Percentiles rank a stretch among this genome's conserved stretches.
phyloP scores from a whole-genome alignment of 2,329 filamentous ascomycete genomes.

The Westerdykella aurantiaca region DNA sequence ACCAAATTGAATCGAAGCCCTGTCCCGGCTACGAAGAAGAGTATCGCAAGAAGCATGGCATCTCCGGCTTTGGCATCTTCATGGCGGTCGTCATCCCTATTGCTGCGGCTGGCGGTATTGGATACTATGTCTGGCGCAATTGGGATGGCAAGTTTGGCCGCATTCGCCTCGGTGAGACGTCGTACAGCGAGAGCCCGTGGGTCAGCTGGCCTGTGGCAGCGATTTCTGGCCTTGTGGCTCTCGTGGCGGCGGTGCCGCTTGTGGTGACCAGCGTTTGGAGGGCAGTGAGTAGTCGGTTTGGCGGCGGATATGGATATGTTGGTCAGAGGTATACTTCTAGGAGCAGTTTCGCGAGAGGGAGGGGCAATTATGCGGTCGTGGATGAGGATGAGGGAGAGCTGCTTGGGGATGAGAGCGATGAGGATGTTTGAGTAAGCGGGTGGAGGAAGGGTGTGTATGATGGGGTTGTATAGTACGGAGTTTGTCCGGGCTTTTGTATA shows the following conservation, averaged over 20 bases:
- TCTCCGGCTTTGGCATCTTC: slow-evolving; percentile 71
- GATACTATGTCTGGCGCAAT: slow-evolving; percentile 79
- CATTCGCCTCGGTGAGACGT: slow-evolving; percentile 70
- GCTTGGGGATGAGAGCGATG: slow-evolving; percentile 86
- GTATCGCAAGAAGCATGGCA: slow-evolving; percentile 65
- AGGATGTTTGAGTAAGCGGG: slow-evolving; percentile 57
- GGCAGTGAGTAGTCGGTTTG: slow-evolving; percentile 47
- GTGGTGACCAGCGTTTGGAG: slow-evolving; percentile 69
- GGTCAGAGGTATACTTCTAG: slow-evolving; percentile 76
- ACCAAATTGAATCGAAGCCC: slow-evolving; percentile 57
- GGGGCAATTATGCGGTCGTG: slow-evolving; percentile 81
- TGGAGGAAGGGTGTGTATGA: background rate
- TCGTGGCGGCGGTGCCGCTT: slow-evolving; percentile 55
- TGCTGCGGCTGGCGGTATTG: slow-evolving; percentile 61
- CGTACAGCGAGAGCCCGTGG: slow-evolving; percentile 66
- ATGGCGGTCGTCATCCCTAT: slow-evolving; percentile 77
- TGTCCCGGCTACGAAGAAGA: slow-evolving; percentile 80
- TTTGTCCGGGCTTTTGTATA: background rate
- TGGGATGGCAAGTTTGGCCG: slow-evolving; percentile 90
- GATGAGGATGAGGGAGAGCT: slow-evolving; percentile 94
- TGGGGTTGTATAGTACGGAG: slow-evolving; percentile 5
- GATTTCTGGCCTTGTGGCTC: slow-evolving; percentile 51
- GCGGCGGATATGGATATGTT: slow-evolving; percentile 41
- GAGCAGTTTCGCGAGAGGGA: slow-evolving; percentile 78
- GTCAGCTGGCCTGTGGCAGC: slow-evolving; percentile 65